A percentile compares a stretch with the other conserved stretches of the same genome.
These are phyloP conservation scores for Magnaporthiopsis rhizophila DNA, from an alignment of 2,329 filamentous ascomycete genomes.

Conservation along the genomic window DNA sequence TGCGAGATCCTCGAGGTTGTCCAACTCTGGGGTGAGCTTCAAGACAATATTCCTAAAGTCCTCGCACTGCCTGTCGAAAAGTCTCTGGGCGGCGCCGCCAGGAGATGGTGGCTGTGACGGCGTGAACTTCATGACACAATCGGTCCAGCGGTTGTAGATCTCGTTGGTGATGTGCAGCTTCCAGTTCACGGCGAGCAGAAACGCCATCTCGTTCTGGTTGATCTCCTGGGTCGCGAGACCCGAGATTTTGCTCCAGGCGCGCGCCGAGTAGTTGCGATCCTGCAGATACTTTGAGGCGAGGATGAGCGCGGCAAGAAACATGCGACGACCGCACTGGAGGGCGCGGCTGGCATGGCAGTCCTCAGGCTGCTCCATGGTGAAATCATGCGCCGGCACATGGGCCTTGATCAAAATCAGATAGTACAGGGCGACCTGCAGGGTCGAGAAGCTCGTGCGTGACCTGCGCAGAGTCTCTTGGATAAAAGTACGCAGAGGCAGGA, in stretches of 20 bases:
- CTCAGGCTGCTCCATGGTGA: constrained; percentile 75
- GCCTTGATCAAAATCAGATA: constrained; percentile 92
- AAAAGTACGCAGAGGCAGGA: constrained; percentile 86
- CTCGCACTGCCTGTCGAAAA: constrained; percentile 36
- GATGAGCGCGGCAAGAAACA: constrained; percentile 93
- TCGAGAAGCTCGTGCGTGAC: constrained; percentile 95
- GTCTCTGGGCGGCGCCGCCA: constrained; percentile 31
- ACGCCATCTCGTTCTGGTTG: constrained; percentile 92
- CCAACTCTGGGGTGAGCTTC: constrained; percentile 46
- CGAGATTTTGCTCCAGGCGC: constrained; percentile 98
- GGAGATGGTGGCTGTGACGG: constrained; percentile 53
- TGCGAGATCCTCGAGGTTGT: constrained; percentile 48
- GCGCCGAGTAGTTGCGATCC: constrained; percentile 93
- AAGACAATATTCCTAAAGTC: constrained; percentile 54
- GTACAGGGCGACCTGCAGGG: constrained; percentile 90
- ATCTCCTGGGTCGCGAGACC: constrained; percentile 91
- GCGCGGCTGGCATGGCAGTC: constrained; percentile 67
- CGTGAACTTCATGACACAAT: constrained; percentile 80
- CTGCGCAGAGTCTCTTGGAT: constrained; percentile 95
- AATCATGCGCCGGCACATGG: constrained; percentile 74
- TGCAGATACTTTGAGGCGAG: constrained; percentile 96
- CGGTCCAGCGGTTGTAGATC: constrained; percentile 87
- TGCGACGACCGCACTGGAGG: constrained; percentile 89
- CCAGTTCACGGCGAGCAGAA: constrained; percentile 86
- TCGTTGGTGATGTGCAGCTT: constrained; percentile 87